Conservation (phyloP, 148 eudicot species). For the Persicaria tinctoria region DNA sequence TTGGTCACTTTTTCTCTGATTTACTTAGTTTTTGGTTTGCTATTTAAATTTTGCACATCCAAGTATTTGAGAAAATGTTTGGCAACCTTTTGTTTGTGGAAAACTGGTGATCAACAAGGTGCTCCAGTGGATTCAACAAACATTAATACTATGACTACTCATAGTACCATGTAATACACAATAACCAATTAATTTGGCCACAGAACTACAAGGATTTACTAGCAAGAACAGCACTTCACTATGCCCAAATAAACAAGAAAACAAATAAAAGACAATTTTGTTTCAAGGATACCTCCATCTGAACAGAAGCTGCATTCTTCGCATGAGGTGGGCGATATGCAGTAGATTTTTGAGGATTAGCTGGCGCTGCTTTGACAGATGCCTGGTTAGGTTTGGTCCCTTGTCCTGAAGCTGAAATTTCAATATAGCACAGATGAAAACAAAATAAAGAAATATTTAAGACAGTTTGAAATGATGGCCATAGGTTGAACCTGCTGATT, state of each 20-base stretch:
- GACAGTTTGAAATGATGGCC: constrained; percentile 9
- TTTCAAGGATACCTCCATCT: constrained; percentile 56
- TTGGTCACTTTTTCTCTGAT: too few species aligned
- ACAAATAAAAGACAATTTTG: neutral
- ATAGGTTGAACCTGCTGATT: constrained; percentile 50
- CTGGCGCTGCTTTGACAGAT: constrained; percentile 37
- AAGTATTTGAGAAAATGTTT: too few species aligned
- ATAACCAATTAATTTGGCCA: neutral
- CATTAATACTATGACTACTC: too few species aligned
- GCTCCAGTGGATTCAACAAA: too few species aligned
- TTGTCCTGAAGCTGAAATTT: constrained; percentile 34
- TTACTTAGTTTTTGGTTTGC: too few species aligned
- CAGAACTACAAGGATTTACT: neutral
- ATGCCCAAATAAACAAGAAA: neutral
- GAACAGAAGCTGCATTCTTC: constrained; percentile 71
- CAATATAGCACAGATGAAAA: neutral
- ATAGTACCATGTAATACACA: neutral
- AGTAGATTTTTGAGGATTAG: constrained; percentile 71
- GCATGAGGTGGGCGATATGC: constrained; percentile 98
- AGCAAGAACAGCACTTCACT: neutral
- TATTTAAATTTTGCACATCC: too few species aligned
- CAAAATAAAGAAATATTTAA: neutral
- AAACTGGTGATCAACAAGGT: too few species aligned
- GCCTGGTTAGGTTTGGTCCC: constrained; percentile 58
- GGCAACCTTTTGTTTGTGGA: too few species aligned